These are phyloP conservation scores for Diaporthe ilicicola DNA, from an alignment of 2,329 filamentous ascomycete species.

Conservation along the genomic window DNA sequence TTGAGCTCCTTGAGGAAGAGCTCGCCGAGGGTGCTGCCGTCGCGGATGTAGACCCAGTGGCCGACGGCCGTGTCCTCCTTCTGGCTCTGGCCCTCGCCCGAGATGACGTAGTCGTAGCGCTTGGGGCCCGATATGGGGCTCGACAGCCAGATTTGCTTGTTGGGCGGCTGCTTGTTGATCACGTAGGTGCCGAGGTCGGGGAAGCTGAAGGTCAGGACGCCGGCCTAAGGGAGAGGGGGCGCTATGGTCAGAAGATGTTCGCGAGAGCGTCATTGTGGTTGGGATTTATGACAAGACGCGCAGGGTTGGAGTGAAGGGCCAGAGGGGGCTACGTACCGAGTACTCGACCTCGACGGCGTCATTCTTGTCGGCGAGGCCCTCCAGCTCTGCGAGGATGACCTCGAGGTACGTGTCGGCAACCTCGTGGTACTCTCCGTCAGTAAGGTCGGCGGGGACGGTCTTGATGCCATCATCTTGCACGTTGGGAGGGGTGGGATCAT, in stretches of 20 bases:
- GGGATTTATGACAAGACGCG: constrained; percentile 3
- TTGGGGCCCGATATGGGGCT: constrained; percentile 92
- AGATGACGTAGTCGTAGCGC: constrained; percentile 87
- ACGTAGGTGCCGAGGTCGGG: constrained; percentile 82
- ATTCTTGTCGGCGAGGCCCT: constrained; percentile 76
- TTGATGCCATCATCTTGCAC: constrained; percentile 44
- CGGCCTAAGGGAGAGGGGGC: constrained; percentile 64
- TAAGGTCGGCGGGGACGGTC: constrained; percentile 67
- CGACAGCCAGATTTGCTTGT: constrained; percentile 97
- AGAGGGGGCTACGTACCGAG: constrained; percentile 66
- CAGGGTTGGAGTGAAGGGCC: background rate
- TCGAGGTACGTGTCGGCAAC: constrained; percentile 80
- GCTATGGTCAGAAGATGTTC: constrained; percentile 31
- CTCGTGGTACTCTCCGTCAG: constrained; percentile 77
- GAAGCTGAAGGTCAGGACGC: constrained; percentile 81
- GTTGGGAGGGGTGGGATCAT: constrained; percentile 58
- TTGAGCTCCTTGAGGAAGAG: constrained; percentile 81
- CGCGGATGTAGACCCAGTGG: constrained; percentile 88
- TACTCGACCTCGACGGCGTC: constrained; percentile 90
- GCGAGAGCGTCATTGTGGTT: constrained; percentile 1
- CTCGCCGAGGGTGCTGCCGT: constrained; percentile 78
- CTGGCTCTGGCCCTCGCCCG: constrained; percentile 76
- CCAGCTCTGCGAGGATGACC: constrained; percentile 64
- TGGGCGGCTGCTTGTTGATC: constrained; percentile 97
- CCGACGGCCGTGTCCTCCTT: constrained; percentile 80